A percentile compares a stretch with the other conserved stretches of the same genome.
Evolutionary conservation across 768 basidiomycete species (phyloP).

Genomic region (Tulasnella sp.): DNA sequence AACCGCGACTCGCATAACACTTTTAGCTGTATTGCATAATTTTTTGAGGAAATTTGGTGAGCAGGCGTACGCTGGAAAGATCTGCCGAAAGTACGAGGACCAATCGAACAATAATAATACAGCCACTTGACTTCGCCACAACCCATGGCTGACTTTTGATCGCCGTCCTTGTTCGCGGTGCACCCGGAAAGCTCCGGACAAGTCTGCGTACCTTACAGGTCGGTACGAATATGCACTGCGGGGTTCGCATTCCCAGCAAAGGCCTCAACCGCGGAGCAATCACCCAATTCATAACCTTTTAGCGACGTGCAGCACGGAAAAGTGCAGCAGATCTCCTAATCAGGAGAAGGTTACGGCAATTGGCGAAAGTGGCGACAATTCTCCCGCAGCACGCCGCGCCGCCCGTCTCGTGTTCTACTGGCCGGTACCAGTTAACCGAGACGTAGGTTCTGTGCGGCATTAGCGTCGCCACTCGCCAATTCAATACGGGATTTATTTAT

Average conservation of each 20-base stretch:
- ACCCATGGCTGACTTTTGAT: background rate
- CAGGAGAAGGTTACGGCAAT: background rate
- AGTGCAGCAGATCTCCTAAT: background rate
- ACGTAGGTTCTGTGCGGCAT: background rate
- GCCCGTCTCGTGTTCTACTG: background rate
- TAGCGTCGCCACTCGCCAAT: background rate
- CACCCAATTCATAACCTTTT: background rate
- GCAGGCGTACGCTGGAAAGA: too few species aligned
- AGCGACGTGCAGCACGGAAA: background rate
- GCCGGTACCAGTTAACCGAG: background rate
- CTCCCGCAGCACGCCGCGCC: background rate
- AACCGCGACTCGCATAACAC: background rate
- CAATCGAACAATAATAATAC: too few species aligned
- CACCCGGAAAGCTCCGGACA: background rate
- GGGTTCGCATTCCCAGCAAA: background rate
- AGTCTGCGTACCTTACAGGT: background rate
- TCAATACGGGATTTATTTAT: background rate
- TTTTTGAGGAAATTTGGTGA: background rate
- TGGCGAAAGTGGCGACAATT: background rate
- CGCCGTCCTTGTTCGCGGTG: background rate
- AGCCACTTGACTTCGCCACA: too few species aligned
- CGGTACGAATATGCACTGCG: background rate
- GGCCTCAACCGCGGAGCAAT: background rate
- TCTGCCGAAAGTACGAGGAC: too few species aligned
- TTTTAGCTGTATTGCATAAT: background rate